Conservation (phyloP, 441 rosid genomes). For the Metrosideros polymorpha region DNA sequence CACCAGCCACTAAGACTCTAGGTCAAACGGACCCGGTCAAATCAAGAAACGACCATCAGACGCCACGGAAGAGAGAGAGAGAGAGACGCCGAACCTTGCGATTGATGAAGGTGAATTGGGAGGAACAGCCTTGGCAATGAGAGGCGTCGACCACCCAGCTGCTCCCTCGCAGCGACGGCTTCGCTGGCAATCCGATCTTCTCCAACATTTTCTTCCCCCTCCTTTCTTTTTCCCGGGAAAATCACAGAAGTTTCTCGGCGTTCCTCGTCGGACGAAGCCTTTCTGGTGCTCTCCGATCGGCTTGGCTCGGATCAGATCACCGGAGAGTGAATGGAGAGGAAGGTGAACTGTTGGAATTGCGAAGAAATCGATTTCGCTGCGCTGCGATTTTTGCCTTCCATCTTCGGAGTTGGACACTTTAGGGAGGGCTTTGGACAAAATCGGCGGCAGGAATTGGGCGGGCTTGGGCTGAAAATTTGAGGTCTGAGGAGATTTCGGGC, state of each 20-base stretch:
- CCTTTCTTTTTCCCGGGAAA: not conserved
- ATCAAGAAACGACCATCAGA: not conserved
- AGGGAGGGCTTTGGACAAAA: not conserved
- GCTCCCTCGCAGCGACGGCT: constrained; percentile 74
- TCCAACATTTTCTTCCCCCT: constrained; percentile 47
- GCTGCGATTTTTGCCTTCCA: not conserved
- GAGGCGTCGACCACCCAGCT: constrained; percentile 87
- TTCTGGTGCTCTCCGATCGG: not conserved
- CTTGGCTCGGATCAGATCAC: not conserved
- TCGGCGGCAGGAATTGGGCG: not conserved
- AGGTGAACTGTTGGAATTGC: not conserved
- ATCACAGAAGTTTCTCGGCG: not conserved
- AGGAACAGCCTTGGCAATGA: constrained; percentile 94
- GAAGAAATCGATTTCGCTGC: not conserved
- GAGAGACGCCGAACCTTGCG: constrained; percentile 66
- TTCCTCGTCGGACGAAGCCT: not conserved
- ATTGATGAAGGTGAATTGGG: constrained; percentile 93
- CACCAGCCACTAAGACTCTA: not conserved
- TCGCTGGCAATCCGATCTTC: constrained; percentile 91
- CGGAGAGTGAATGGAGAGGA: not conserved
- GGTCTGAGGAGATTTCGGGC: not conserved
- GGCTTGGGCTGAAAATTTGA: not conserved
- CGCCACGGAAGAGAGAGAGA: not conserved
- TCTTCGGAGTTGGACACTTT: not conserved
- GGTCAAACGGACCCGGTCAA: not conserved